Conservation (phyloP, 441 rosid species). For the Brassica balearica region DNA sequence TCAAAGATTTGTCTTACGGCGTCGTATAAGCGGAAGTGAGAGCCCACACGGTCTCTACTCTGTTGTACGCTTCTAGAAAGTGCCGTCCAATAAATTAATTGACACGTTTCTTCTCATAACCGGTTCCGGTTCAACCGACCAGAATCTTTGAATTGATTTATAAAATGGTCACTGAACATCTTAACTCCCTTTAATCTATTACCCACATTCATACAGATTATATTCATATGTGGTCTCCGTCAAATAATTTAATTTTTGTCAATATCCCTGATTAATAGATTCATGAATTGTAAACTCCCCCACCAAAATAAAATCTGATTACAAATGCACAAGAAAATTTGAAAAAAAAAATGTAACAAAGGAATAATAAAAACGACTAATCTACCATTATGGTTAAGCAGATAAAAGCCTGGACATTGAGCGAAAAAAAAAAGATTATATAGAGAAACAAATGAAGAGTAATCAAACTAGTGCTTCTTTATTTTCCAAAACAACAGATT, state of each 20-base stretch:
- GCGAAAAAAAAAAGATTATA: slow-evolving; percentile 13
- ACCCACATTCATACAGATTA: too few relatives aligned
- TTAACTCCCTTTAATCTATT: too few relatives aligned
- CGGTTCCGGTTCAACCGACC: too few relatives aligned
- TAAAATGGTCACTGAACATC: too few relatives aligned
- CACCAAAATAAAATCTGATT: slow-evolving; percentile 8
- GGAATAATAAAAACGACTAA: slow-evolving; percentile 30
- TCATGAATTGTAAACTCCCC: slow-evolving; percentile 17
- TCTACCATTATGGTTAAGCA: slow-evolving; percentile 38
- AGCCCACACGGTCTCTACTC: not conserved
- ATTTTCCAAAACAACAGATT: slow-evolving; percentile 27
- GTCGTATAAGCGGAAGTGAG: not conserved
- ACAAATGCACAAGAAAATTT: slow-evolving; percentile 21
- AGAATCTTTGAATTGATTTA: too few relatives aligned
- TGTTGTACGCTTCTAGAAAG: slow-evolving; percentile 54
- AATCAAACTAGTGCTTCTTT: slow-evolving; percentile 16
- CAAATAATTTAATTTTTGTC: too few relatives aligned
- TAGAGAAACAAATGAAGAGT: slow-evolving; percentile 23
- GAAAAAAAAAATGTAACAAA: not conserved
- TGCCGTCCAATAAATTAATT: slow-evolving; percentile 33
- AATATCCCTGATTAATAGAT: slow-evolving; percentile 10
- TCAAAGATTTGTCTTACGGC: not conserved
- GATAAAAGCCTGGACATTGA: slow-evolving; percentile 23
- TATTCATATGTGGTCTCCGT: too few relatives aligned
- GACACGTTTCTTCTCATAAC: slow-evolving; percentile 47